Conservation (phyloP, 306 rosid species). For the Cotoneaster glaucophyllus region DNA sequence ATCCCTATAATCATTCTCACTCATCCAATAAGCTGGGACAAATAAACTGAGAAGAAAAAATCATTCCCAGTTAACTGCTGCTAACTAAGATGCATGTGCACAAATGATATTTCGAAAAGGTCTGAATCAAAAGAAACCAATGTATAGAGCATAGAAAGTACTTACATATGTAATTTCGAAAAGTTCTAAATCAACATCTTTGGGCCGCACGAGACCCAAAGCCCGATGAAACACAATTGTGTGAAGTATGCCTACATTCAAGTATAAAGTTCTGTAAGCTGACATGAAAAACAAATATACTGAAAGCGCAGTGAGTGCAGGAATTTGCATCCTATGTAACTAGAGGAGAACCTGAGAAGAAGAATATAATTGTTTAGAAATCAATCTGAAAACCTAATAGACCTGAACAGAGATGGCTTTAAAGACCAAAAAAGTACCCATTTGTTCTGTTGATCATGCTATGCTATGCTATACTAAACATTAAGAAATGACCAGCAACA, state of each 20-base stretch:
- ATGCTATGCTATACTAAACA: neutral
- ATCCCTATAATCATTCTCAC: neutral
- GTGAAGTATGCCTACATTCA: conserved; percentile 79
- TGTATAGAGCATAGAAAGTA: neutral
- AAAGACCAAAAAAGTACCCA: neutral
- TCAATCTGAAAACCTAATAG: neutral
- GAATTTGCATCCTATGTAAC: neutral
- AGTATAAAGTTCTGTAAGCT: neutral
- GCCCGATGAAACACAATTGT: conserved; percentile 92
- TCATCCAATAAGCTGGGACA: neutral
- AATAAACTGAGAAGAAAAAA: neutral
- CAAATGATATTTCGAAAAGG: neutral
- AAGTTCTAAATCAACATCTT: conserved; percentile 82
- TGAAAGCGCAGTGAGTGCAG: neutral
- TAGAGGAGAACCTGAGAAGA: neutral
- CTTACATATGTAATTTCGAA: conserved; percentile 90
- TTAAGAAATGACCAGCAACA: neutral
- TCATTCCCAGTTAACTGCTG: neutral
- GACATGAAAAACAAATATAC: neutral
- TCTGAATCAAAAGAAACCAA: neutral
- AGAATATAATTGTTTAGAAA: neutral
- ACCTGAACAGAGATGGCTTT: neutral
- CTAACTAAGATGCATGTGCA: neutral
- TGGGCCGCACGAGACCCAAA: conserved; percentile 95
- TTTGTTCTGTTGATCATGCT: neutral